Evolutionary conservation across 2,329 filamentous ascomycete genomes (phyloP), one percentile per base, ranked within the genome.

Genomic region (Pyricularia sp.): DNA sequence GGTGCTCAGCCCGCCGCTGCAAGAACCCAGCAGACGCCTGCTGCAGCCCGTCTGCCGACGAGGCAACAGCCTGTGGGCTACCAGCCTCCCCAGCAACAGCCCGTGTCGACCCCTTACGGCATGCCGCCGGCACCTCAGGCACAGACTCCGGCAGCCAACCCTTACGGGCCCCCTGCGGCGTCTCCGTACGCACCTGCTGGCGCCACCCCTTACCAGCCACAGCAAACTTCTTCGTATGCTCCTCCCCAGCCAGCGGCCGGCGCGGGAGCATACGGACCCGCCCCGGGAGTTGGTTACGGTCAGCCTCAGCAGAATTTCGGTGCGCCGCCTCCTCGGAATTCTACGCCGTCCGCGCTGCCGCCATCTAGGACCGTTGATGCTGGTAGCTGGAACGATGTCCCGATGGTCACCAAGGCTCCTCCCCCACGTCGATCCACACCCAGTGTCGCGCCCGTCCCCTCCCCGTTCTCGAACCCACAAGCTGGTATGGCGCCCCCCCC

Each of bases 301-400:
- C 76, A 76, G 69, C 67, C 72, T 28, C 72, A 75, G 66, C 63
- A 62, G 57, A 64, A 70, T 12, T 75, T 75, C 66, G 74, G 72
- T 59, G 71, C 71, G 9, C 53, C 55, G n/a, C 72, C 75, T 16
- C 73, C 79, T 64, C 85, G 88, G 67, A 86, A 84, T 67, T 81
- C 84, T 30, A 87, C 85, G 44, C 83, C 87, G n/a, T 88, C 90
- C 19, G 82, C 84, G 13, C 82, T 82, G 28, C 81, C 85, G 55
- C 87, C 91, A 26, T 85, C 90, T 10, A 86, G 85, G 71, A 80
- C 65, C 86, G 86, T 65, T 88, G 88, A 89, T 68, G 87, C 88
- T 68, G 85, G 88, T 31, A 89, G 90, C 70, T 99, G 94, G 94
- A 99, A 99, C 70, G 94, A 99, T 75, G 88, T 96, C 63, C 94